Base-by-base conservation (phyloP, 257 asterid genomes). In the Solanum piurae region DNA sequence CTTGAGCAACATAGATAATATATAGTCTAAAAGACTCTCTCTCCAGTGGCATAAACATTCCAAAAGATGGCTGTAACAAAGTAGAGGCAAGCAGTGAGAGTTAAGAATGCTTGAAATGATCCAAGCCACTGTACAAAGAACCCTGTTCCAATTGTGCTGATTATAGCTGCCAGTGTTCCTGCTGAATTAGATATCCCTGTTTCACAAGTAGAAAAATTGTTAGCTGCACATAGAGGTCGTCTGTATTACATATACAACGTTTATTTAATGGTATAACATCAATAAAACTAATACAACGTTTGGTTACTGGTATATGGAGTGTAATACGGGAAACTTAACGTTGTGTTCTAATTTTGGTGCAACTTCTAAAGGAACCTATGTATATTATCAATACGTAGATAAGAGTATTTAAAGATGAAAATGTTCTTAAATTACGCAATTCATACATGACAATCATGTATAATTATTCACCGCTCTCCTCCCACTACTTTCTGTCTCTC, bases 111-210 rank as follows among this genome's bases (percentile, higher is more conserved):
- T 89, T 95, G 98, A 86, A 97, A 95, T 9, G 98, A 97, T 89
- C 98, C 99, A 42, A 94, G 91, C 98, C 99, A 95, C 88, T 95
- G 94, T 88, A 97, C 98, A 58, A 97, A 97, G 84, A 80, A 94
- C 31, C 99, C 98, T 33, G 99, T 95, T 58, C 98, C 98, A 6
- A 95, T 94, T 52, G 98, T 97, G 84, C 99, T 97, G 80, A 95
- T 89, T 76, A 95, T 95, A 42, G 99, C 99, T 40, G 98, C 99
- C 66, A 97, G 64, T 69, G 98, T 97, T 86, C 99, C 99, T 11
- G 97, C 98, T 16, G 99, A 97, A 91, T 95, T 97, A 20, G 99
- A 94, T 31, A 96, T 94, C 90, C 98, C 98, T 94, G 93, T 86
- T 83, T 29, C 18, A 20, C 64, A 62, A 33, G 36, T 42, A 16